A percentile compares a stretch with the other conserved stretches of the same genome.
Evolutionary conservation across 176 grass and related monocot genomes (phyloP).

Genomic region (Eremochloa ophiuroides): DNA sequence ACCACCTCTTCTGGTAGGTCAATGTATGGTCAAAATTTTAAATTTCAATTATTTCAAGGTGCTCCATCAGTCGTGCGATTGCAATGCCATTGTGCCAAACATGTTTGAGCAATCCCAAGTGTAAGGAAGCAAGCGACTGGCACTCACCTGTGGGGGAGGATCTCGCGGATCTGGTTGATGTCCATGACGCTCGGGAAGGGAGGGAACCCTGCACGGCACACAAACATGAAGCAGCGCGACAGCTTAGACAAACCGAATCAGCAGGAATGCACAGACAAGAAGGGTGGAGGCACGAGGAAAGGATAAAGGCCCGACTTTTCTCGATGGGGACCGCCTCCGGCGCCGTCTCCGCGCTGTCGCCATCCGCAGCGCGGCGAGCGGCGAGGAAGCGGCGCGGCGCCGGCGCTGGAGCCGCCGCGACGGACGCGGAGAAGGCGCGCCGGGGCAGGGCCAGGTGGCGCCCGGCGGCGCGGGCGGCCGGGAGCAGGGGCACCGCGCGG

Average conservation of each 20-base stretch:
- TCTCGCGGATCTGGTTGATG: constrained; percentile 59
- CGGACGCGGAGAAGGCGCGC: neutral
- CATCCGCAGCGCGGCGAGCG: constrained; percentile 20
- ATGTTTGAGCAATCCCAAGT: neutral
- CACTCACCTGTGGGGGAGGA: constrained; percentile 48
- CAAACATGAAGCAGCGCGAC: neutral
- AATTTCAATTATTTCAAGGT: neutral
- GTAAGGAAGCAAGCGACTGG: neutral
- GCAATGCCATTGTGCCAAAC: neutral
- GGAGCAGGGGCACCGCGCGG: constrained; percentile 13
- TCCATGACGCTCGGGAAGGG: constrained; percentile 54
- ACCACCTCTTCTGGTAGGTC: neutral
- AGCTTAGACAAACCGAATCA: neutral
- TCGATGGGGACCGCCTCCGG: constrained; percentile 52
- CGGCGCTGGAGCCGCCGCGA: neutral
- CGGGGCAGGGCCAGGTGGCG: neutral
- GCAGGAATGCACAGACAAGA: neutral
- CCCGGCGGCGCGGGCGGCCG: neutral
- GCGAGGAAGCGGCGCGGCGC: neutral
- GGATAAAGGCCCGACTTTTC: constrained; percentile 47
- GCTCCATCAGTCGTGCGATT: neutral
- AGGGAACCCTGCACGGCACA: constrained; percentile 26
- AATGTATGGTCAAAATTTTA: neutral
- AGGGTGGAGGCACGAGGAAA: neutral
- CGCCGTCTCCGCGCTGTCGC: constrained; percentile 11